Evolutionary conservation across 2,329 filamentous ascomycete genomes (phyloP), one percentile per base, ranked within the genome.

Genomic region (Chrysoporthe austroafricana): DNA sequence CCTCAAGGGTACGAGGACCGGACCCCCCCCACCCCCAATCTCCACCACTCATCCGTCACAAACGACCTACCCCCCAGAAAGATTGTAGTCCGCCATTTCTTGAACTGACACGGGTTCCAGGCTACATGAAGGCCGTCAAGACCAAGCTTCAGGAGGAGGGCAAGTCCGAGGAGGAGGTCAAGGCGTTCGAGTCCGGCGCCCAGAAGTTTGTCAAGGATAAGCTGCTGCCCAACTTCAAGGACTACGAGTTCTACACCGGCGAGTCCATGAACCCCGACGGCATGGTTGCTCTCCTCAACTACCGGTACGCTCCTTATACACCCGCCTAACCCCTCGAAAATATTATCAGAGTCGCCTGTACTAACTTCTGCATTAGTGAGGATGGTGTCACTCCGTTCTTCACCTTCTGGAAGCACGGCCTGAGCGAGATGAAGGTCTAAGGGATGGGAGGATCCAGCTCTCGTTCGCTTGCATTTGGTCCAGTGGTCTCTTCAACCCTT

Each of bases 221-320:
- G 78, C 86, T 97, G 73, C 84, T 91, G 69, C 83, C 78, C 79
- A 95, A 93, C 84, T 97, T 97, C 87, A 94, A 97, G 85, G 93
- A 98, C 86, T 97, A 91, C 81, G 95, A 98, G 81, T 95, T 97
- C 83, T 92, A 91, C 83, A 93, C 91, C 75, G 94, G 95, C 84
- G 90, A 96, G 86, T 91, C 89, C 75, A 96, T 97, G 93, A 88
- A 96, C 83, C 90, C 91, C 75, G 92, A 97, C 77, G 94, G 91
- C 85, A 97, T 97, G 96, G 86, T 97, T 76, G 86, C 94, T 73
- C 92, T 97, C 74, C 91, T 97, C 79, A 96, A 97, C 88, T 99
- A 97, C 89, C 95, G 96, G 67, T 69, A 66, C 46, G 67, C 50
- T 18, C 32, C 42, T 4, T 36, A 39, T 32, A 3, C 7, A 48